phyloP scores from a whole-genome alignment of 768 basidiomycete species.

The Phylloporus scabripes region DNA sequence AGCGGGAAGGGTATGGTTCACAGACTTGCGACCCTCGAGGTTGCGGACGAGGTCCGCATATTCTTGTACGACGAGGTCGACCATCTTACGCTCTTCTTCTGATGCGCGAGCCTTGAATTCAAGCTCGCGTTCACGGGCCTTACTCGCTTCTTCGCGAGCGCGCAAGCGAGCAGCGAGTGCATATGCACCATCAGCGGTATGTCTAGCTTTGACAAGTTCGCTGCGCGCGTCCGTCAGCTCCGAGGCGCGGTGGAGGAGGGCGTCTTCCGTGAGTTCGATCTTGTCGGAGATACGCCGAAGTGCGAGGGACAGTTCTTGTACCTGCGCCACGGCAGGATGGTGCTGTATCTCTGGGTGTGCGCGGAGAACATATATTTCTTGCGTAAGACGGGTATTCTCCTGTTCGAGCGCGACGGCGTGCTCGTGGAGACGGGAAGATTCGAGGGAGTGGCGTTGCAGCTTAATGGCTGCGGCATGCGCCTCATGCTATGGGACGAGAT shows the following conservation, averaged over 20 bases:
- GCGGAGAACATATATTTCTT: constrained; percentile 54
- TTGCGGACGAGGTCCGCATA: constrained; percentile 71
- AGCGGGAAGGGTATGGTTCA: constrained; percentile 3
- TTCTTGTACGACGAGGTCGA: constrained; percentile 61
- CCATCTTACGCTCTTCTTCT: constrained; percentile 55
- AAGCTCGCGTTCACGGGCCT: constrained; percentile 45
- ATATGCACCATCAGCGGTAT: constrained; percentile 47
- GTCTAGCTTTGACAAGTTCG: constrained; percentile 40
- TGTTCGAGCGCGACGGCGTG: constrained; percentile 39
- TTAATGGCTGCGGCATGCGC: constrained; percentile 60
- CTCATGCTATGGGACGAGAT: constrained; percentile 48
- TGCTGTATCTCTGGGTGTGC: constrained; percentile 43
- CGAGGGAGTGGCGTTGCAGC: constrained; percentile 57
- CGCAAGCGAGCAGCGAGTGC: constrained; percentile 49
- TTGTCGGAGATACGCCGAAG: constrained; percentile 66
- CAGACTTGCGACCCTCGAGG: constrained; percentile 45
- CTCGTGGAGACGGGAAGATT: constrained; percentile 32
- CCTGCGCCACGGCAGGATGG: constrained; percentile 35
- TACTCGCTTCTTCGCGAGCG: constrained; percentile 49
- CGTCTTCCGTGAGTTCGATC: constrained; percentile 53
- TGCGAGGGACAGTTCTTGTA: constrained; percentile 58
- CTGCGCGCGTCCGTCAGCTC: constrained; percentile 42
- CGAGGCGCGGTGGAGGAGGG: constrained; percentile 43
- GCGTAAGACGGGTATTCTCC: constrained; percentile 52
- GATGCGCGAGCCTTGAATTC: constrained; percentile 40